Conservation (phyloP, 352 stramenopile species). For the Phytophthora meadii region DNA sequence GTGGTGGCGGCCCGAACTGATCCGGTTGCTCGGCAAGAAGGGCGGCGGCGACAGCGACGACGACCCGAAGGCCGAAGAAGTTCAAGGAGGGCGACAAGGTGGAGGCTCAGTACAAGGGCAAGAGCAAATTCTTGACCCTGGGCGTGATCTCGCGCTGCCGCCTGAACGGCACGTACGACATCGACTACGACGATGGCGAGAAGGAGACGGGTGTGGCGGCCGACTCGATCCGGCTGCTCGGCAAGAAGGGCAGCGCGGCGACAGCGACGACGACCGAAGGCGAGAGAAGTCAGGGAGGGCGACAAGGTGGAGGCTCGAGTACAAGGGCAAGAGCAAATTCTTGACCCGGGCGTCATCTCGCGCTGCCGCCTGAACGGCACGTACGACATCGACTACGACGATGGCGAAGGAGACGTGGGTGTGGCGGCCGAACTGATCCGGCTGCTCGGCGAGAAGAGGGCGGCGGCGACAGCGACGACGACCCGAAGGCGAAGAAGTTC, state of each 20-base stretch:
- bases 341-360: slow-evolving; percentile 21
- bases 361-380: slow-evolving; percentile 23
- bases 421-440: slow-evolving; percentile 19
- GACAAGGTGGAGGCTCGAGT: slow-evolving; percentile 24
- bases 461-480: slow-evolving; percentile 18
- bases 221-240: slow-evolving; percentile 13
- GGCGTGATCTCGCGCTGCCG: slow-evolving; percentile 22
- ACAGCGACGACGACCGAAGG: slow-evolving; percentile 23
- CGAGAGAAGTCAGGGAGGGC: slow-evolving; percentile 23
- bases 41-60: slow-evolving; percentile 16
- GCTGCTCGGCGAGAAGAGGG: slow-evolving; percentile 11
- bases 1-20: slow-evolving; percentile 22
- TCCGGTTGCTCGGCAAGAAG: slow-evolving; percentile 16
- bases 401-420: slow-evolving; percentile 24
- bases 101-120: slow-evolving; percentile 25
- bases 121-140: slow-evolving; percentile 24
- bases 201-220: slow-evolving; percentile 24
- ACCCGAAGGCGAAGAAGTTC: slow-evolving; percentile 21
- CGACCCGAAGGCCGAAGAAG: slow-evolving; percentile 18
- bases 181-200: slow-evolving; percentile 24
- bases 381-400: slow-evolving; percentile 26
- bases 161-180: slow-evolving; percentile 25
- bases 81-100: slow-evolving; percentile 26
- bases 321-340: slow-evolving; percentile 26
- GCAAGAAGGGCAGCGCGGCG: slow-evolving; percentile 11